Evolutionary conservation across 2,329 filamentous ascomycete species (phyloP), one percentile per base, ranked within the genome.

Genomic region (Pestalotiopsis fici): DNA sequence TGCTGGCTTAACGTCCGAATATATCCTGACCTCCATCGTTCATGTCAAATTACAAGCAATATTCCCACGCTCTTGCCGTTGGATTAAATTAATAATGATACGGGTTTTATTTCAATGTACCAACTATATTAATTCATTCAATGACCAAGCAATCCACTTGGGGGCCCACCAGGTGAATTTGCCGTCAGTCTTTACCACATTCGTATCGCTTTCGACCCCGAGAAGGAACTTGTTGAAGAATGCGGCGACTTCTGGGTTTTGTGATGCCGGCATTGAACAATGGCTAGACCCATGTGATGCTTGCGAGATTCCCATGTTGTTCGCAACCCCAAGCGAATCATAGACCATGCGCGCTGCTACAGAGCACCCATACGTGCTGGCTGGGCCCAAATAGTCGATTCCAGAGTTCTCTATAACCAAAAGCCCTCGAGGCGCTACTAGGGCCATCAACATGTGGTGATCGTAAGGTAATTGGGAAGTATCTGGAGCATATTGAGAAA

Each of bases 401-500:
- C 76, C 74, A 50, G 82, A 81, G 69, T 86, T 86, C 73, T 86
- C 84, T 50, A 85, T 83, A 7, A 83, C 80, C 25, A 83, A 76
- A 18, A 86, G 75, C 12, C 79, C 81, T 31, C 84, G 78, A 25
- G 85, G 84, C 6, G 83, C 83, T 27, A 86, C 79, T 43, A 87
- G 74, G 35, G 77, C 84, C 59, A 83, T 82, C 13, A 86, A 79
- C 76, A 82, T 78, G 74, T 87, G 84, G 71, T 86, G 83, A 71
- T 86, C 84, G 66, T 82, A 79, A 7, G 85, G 82, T 5, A 86
- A 76, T 65, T 78, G 76, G 63, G 76, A 78, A 60, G 78, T 77
- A 64, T 71, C 80, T 78, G 90, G 86, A 85, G 80, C 78, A 68
- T 80, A 77, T 50, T 82, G 90, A 65, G 85, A 81, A 75, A 87